phyloP scores from a whole-genome alignment of 2,329 filamentous ascomycete species.

The Tolypocladium amazonense region DNA sequence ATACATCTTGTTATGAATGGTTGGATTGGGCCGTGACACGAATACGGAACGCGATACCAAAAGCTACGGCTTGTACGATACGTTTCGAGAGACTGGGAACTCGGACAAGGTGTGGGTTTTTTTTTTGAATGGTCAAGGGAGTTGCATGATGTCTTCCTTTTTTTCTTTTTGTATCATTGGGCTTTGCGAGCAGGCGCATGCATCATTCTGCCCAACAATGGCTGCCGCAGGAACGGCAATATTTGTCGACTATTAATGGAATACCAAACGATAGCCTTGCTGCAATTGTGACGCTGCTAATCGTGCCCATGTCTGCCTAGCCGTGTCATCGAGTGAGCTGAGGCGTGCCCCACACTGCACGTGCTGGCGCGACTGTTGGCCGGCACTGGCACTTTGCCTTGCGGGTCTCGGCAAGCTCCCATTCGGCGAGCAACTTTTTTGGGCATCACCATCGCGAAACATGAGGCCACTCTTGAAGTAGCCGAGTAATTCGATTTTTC shows the following conservation, averaged over 20 bases:
- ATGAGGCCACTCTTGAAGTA: not conserved
- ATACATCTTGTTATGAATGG: not conserved
- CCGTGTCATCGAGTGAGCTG: not conserved
- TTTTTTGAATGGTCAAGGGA: too few species aligned
- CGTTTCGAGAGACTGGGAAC: not conserved
- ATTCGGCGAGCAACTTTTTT: constrained; percentile 1
- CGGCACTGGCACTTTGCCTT: not conserved
- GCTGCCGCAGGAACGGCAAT: not conserved
- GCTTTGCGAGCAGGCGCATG: not conserved
- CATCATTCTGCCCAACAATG: not conserved
- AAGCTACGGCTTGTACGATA: not conserved
- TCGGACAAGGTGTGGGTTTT: too few species aligned
- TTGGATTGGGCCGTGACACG: not conserved
- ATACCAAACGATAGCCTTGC: not conserved
- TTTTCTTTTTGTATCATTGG: not conserved
- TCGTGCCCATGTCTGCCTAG: not conserved
- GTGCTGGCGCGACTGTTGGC: not conserved
- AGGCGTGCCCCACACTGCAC: not conserved
- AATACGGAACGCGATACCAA: not conserved
- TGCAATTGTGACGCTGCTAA: not conserved
- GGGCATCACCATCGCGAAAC: not conserved
- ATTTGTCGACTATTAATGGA: not conserved
- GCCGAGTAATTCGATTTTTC: not conserved
- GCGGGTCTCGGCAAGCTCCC: not conserved
- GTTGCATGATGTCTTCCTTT: too few species aligned